Evolutionary conservation across 2,329 filamentous ascomycete genomes (phyloP), one percentile per base, ranked within the genome.

Genomic region (Xylaria sp.): DNA sequence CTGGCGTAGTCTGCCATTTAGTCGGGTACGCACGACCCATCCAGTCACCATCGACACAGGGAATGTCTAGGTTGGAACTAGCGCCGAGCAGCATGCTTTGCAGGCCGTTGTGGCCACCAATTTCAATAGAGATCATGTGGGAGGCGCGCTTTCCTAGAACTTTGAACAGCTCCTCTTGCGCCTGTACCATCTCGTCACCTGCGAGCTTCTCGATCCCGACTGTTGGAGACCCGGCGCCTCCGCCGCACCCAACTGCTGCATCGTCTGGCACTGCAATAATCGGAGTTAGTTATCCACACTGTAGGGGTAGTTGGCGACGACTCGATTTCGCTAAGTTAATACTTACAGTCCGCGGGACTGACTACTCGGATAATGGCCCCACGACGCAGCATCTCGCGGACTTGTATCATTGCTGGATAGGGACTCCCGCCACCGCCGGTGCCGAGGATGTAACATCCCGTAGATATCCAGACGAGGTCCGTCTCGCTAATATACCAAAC

Each of bases 21-120:
- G 83, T 85, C 0, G 85, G 85, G 64, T 87, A 86, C 0, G 85
- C 85, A 13, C 85, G 77, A 0, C 86, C 86, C 85, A 87, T 87
- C 83, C 83, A 86, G 74, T 87, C 86, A 15, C 83, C 85, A 63
- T 87, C 86, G 3, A 87, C 81, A 2, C 81, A 81, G 0, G 85
- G 85, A 0, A 86, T 69, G 63, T 86, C 78, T 76, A 89, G 84
- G 68, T 85, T 83, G 0, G 80, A 79, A 60, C 83, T 84, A 0
- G 85, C 84, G 5, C 87, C 87, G 4, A 89, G 77, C 4, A 88
- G 81, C 77, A 90, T 80, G 9, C 85, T 84, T 70, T 88, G 84
- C 9, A 90, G 79, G 0, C 89, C 89, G 70, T 91, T 91, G 4
- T 84, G 85, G 7, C 90, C 89, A n/a, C 90, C 90, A 62, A 91